Evolutionary conservation across 805 yeast species (phyloP).

Genomic region (Spathaspora girioi): DNA sequence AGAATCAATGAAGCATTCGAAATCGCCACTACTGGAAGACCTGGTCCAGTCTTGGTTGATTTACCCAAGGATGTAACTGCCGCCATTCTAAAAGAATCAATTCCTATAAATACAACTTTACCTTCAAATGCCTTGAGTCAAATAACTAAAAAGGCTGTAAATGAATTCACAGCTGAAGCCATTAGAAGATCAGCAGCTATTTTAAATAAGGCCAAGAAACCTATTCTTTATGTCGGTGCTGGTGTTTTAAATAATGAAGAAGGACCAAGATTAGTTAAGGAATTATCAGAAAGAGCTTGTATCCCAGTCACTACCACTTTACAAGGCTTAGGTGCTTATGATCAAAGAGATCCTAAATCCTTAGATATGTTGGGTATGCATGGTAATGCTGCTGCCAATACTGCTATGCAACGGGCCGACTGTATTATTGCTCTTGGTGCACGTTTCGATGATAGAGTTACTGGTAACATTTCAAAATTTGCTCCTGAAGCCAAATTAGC

Average conservation of each 20-base stretch:
- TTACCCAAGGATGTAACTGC: constrained; percentile 98
- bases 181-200: constrained; percentile 74
- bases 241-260: constrained; percentile 79
- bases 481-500: constrained; percentile 94
- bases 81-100: constrained; percentile 77
- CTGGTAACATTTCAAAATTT: constrained; percentile 77
- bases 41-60: constrained; percentile 97
- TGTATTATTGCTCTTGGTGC: constrained; percentile 93
- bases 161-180: constrained; percentile 71
- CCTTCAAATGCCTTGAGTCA: constrained; percentile 70
- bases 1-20: constrained; percentile 97
- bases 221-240: constrained; percentile 87
- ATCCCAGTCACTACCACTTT: constrained; percentile 96
- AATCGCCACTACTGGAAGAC: constrained; percentile 93
- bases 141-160: constrained; percentile 65
- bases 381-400: constrained; percentile 91
- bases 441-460: constrained; percentile 97
- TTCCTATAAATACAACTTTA: constrained; percentile 75
- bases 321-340: constrained; percentile 92
- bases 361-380: constrained; percentile 99
- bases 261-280: constrained; percentile 76
- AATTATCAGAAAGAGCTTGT: constrained; percentile 82
- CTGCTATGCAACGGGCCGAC: constrained; percentile 92
- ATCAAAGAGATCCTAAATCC: constrained; percentile 86
- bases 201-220: constrained; percentile 79